Conservation (phyloP, 345 rosid genomes). For the Melastoma malabathricum region DNA sequence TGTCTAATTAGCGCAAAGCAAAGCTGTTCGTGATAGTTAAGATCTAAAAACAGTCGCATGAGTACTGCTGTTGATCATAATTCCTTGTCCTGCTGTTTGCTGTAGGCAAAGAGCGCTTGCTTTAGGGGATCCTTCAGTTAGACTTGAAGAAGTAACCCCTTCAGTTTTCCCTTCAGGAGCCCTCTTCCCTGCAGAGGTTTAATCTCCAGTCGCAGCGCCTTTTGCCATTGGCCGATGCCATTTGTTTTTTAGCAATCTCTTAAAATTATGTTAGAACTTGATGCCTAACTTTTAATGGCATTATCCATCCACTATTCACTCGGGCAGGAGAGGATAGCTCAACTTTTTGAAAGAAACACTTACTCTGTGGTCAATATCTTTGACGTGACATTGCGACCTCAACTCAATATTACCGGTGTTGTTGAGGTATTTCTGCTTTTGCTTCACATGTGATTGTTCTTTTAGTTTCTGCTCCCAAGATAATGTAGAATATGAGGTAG, state of each 20-base stretch:
- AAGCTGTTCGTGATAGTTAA: no score
- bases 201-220: slow-evolving; percentile 1
- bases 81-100: not conserved
- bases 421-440: slow-evolving; percentile 52
- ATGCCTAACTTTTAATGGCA: not conserved
- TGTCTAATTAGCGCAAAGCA: no score
- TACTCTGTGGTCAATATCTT: slow-evolving; percentile 89
- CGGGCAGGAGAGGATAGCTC: slow-evolving; percentile 69
- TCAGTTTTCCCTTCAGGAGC: slow-evolving; percentile 57
- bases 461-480: no score
- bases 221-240: not conserved
- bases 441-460: not conserved
- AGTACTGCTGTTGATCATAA: no score
- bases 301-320: slow-evolving; percentile 1
- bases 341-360: slow-evolving; percentile 75
- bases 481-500: no score
- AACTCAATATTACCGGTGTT: slow-evolving; percentile 73
- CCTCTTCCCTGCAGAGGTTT: slow-evolving; percentile 84
- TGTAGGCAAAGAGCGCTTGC: slow-evolving; percentile 41
- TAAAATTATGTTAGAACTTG: slow-evolving; percentile 1
- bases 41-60: no score
- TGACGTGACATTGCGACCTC: slow-evolving; percentile 85
- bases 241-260: not conserved
- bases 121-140: slow-evolving; percentile 70
- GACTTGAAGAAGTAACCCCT: slow-evolving; percentile 74